Percentiles rank a stretch among this genome's conserved stretches.
Evolutionary conservation across 345 rosid species (phyloP).

Genomic region (Citrus inodora): DNA sequence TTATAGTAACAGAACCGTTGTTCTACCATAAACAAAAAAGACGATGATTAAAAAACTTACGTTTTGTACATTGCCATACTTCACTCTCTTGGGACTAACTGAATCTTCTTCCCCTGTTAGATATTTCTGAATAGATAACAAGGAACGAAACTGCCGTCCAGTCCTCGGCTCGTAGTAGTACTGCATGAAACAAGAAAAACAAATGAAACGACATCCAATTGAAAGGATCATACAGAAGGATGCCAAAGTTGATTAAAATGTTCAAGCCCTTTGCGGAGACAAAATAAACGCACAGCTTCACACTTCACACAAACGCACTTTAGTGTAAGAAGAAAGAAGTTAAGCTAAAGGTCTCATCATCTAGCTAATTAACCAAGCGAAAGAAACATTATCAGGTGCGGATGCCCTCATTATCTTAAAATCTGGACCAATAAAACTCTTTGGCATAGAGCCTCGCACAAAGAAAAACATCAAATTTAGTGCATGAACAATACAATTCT

Average conservation of each 20-base stretch:
- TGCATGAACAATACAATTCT: too few relatives aligned
- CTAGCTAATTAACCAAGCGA: neutral
- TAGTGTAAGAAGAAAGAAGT: neutral
- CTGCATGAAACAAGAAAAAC: slow-evolving; percentile 22
- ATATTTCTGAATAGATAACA: slow-evolving; percentile 42
- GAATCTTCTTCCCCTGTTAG: slow-evolving; percentile 21
- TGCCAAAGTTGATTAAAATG: neutral
- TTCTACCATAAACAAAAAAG: neutral
- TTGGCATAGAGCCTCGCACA: too few relatives aligned
- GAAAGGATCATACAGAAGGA: neutral
- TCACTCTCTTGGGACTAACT: neutral
- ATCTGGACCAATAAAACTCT: too few relatives aligned
- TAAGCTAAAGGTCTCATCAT: neutral
- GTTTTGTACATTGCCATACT: slow-evolving; percentile 1
- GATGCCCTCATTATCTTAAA: neutral
- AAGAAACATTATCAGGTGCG: neutral
- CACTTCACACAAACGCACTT: neutral
- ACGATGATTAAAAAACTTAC: slow-evolving; percentile 17
- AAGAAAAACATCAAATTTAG: too few relatives aligned
- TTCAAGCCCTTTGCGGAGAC: neutral
- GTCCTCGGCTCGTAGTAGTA: slow-evolving; percentile 47
- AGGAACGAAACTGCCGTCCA: slow-evolving; percentile 49
- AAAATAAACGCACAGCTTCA: neutral
- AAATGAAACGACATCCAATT: neutral
- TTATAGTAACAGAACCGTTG: neutral